Evolutionary conservation across 805 yeast species (phyloP), one percentile per base, ranked within the genome.

Genomic region (Candida saitoana): DNA sequence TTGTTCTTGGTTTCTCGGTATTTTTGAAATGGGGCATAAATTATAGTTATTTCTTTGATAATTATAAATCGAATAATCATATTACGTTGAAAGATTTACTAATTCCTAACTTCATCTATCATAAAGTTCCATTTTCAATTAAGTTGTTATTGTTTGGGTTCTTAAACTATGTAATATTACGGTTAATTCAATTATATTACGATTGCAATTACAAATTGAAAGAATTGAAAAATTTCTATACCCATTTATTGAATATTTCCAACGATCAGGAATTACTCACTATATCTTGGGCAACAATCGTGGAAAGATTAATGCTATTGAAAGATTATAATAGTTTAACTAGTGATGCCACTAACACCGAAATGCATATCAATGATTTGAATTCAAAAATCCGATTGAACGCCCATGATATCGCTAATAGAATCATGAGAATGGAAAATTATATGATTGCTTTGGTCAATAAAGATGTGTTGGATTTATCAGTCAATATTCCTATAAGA

Each of bases 341-440:
- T 1, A 72, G 84, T 1, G 55, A 63, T 22, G 51, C 50, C 29
- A 46, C 50, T 8, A 48, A 50, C 18, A 37, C 37, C 31, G 38
- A 39, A 39, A 63, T 62, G 39, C 58, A 54, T 44, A 46, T 57
- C 39, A 65, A 63, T 47, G 90, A 84, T 55, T 69, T 80, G 44
- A 82, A 77, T 46, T 80, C 89, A 1, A 85, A 84, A 54, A 77
- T 80, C 39, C 71, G 90, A 48, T 72, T 93, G 40, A 91, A 87
- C 55, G 96, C 98, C 3, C 96, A 90, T 60, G 93, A 84, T 54
- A 87, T 93, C 39, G 98, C 97, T 11, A 95, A 93, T 57, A 71
- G 99, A 44, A 85, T 93, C 43, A 90, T 93, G 99, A 72, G 99
- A 46, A 87, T 82, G 50, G 99, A 93, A 46, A 93, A 93, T 57